phyloP scores from a whole-genome alignment of 2,329 filamentous ascomycete species.

The Fusarium nanum region DNA sequence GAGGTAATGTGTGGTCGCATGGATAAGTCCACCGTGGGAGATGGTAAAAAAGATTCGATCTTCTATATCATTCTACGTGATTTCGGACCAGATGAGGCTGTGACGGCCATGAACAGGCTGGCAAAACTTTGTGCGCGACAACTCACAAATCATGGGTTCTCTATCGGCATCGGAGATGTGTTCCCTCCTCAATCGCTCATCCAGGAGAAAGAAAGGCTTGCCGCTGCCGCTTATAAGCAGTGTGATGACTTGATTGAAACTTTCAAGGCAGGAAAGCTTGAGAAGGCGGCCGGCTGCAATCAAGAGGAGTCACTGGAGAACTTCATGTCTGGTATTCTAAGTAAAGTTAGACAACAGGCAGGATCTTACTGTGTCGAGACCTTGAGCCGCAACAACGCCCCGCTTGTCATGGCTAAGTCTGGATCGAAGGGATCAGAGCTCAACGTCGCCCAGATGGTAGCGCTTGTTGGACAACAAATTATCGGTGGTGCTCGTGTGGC shows the following conservation, averaged over 20 bases:
- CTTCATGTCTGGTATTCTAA: constrained; percentile 88
- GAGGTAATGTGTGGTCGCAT: constrained; percentile 97
- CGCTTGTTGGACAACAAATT: constrained; percentile 96
- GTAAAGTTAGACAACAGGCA: constrained; percentile 89
- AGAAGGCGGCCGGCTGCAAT: constrained; percentile 89
- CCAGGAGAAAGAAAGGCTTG: constrained; percentile 78
- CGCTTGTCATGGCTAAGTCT: constrained; percentile 95
- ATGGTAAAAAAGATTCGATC: constrained; percentile 96
- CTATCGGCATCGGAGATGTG: constrained; percentile 94
- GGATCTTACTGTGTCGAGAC: constrained; percentile 92
- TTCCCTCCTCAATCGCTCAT: constrained; percentile 81
- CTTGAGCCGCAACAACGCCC: constrained; percentile 90
- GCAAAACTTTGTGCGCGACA: constrained; percentile 90
- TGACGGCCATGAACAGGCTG: constrained; percentile 91
- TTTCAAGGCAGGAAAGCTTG: constrained; percentile 82
- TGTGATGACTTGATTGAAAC: constrained; percentile 86
- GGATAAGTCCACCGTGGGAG: constrained; percentile 98
- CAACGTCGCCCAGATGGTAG: constrained; percentile 99
- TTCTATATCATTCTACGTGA: constrained; percentile 98
- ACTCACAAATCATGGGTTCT: constrained; percentile 92
- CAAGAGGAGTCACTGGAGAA: constrained; percentile 94
- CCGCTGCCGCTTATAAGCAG: constrained; percentile 80
- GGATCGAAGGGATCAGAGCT: constrained; percentile 97
- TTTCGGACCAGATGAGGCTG: constrained; percentile 89
- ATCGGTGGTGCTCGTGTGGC: constrained; percentile 92